Base-by-base conservation (phyloP, 2,329 filamentous ascomycete species). In the Colletotrichum tropicale region DNA sequence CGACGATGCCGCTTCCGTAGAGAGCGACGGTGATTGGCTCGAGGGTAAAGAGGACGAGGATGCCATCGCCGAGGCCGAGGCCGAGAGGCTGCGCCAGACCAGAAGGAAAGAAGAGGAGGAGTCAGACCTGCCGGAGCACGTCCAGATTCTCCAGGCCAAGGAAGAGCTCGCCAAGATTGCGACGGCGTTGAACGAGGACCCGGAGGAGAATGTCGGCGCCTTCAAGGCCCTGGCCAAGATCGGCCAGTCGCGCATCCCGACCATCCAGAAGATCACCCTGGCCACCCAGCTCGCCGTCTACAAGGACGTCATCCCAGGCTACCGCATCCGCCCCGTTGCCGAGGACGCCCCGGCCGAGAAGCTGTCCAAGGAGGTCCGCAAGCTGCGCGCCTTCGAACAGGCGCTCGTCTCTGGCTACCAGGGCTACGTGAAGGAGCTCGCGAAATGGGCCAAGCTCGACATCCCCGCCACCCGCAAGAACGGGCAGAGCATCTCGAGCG, bases 221-320 rank as follows among this genome's bases (percentile, higher is more conserved):
- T 93, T 98, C 87, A 96, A 95, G 83, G 91, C 91, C 6, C 87
- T 98, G 80, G 93, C 93, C 36, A 91, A 94, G 80, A 91, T 98
- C 79, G 93, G 93, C 24, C 89, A 93, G 70, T 93, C 94, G 9
- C 88, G 89, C 16, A 92, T 96, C 77, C 84, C 91, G 16, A 93
- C 94, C 3, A 93, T 99, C 68, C 93, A 95, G 86, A 98, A 98
- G 85, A 89, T 99, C 76, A 93, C 94, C 8, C 87, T 99, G 78
- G 94, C 93, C 64, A 95, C 97, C 26, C 96, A 98, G 85, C 90
- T 97, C 83, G 91, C 96, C 1, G 92, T 98, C 15, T 99, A 96
- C 88, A 98, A 96, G 84, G 97, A 98, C 84, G 91, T 98, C 62
- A 98, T 99, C 75, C 97, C 97, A 0, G 97, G 97, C 26, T 99